Evolutionary conservation across 2,329 filamentous ascomycete species (phyloP).

Genomic region (Leptographium flavum): DNA sequence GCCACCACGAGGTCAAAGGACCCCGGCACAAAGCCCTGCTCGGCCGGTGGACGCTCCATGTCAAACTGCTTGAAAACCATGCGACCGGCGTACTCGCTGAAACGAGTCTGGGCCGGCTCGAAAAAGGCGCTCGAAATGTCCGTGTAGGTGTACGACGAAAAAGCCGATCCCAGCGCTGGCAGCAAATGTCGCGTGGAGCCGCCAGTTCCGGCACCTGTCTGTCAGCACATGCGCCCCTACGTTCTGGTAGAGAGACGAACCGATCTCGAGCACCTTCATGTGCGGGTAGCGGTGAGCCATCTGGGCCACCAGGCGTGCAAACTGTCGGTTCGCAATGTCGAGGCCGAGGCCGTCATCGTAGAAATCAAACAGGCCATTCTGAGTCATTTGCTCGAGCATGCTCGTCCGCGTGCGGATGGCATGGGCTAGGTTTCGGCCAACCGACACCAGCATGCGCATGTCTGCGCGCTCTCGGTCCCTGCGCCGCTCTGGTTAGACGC

Average conservation of each 20-base stretch:
- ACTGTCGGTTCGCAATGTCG: conserved; percentile 6
- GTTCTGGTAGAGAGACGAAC: too few species aligned
- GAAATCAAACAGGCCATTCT: conserved; percentile 12
- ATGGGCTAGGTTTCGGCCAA: conserved; percentile 8
- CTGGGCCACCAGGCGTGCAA: conserved; percentile 6
- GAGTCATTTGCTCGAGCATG: conserved; percentile 16
- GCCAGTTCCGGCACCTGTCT: conserved; percentile 20
- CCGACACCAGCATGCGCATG: conserved; percentile 6
- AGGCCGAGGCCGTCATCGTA: conserved; percentile 9
- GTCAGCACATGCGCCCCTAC: too few species aligned
- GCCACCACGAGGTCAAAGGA: conserved; percentile 24
- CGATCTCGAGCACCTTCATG: conserved; percentile 22
- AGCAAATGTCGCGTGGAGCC: conserved; percentile 13
- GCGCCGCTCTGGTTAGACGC: conserved; percentile 23
- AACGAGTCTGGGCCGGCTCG: conserved; percentile 15
- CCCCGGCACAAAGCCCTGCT: conserved; percentile 8
- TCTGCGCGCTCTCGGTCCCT: background rate
- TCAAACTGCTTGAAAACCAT: conserved; percentile 20
- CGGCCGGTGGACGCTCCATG: conserved; percentile 16
- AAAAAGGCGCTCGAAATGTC: conserved; percentile 17
- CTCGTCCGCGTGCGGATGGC: conserved; percentile 14
- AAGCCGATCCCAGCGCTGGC: conserved; percentile 9
- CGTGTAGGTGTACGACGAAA: conserved; percentile 11
- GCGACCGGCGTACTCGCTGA: conserved; percentile 11
- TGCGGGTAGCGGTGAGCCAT: conserved; percentile 14